Percentiles rank a stretch among this genome's conserved stretches.
Conservation (phyloP, 2,329 filamentous ascomycete species). For the Colletotrichum melonis region DNA sequence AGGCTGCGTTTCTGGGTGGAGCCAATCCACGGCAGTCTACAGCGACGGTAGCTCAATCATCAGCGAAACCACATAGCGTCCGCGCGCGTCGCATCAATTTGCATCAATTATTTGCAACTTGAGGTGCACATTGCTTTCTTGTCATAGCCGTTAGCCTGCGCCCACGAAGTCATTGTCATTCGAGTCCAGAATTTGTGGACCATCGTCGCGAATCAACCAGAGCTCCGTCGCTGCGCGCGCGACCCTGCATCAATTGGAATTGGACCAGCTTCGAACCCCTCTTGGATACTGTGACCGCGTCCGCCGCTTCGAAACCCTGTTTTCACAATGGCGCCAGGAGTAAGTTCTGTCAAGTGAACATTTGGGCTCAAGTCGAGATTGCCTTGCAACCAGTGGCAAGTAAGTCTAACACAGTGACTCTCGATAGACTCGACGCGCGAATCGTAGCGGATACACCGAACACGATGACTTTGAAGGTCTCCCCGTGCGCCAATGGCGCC, state of each 20-base stretch:
- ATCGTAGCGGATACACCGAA: constrained; percentile 66
- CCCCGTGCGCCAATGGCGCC: constrained; percentile 91
- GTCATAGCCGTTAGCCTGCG: background rate
- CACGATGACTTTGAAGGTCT: constrained; percentile 77
- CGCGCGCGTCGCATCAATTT: constrained; percentile 7
- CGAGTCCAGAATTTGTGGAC: background rate
- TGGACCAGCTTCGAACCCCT: background rate
- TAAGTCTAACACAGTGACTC: constrained; percentile 36
- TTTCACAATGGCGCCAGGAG: constrained; percentile 52
- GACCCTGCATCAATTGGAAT: background rate
- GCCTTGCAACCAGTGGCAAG: constrained; percentile 39
- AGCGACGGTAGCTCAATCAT: constrained; percentile 8
- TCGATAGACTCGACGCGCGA: constrained; percentile 66
- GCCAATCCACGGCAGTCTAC: constrained; percentile 16
- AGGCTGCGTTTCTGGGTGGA: constrained; percentile 15
- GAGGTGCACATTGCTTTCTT: background rate
- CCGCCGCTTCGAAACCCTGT: background rate
- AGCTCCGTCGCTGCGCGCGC: constrained; percentile 7
- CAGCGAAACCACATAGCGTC: background rate
- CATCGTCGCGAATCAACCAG: background rate
- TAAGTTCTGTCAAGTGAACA: constrained; percentile 36
- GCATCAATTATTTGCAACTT: constrained; percentile 19
- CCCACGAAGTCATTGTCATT: background rate
- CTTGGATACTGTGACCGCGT: constrained; percentile 9
- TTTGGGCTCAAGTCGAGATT: background rate